Percentiles rank a stretch among this genome's conserved stretches.
These are phyloP conservation scores for Parastagonospora nodorum DNA, from an alignment of 2,329 filamentous ascomycete species.

Conservation along the genomic window DNA sequence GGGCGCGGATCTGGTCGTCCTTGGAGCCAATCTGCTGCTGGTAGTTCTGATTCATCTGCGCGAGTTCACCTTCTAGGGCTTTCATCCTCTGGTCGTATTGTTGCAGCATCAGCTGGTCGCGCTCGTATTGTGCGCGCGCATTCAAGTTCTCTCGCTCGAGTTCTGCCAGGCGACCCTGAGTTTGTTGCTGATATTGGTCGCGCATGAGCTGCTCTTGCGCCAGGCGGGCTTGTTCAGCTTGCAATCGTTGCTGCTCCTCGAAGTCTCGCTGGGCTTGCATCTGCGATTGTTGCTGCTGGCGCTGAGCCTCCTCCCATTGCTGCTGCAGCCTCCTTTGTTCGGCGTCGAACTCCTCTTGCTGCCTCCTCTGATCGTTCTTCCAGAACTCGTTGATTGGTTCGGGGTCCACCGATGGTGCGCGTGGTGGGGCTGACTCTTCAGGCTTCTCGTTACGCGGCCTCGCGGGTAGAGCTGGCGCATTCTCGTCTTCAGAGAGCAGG, in stretches of 20 bases:
- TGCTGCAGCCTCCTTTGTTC: constrained; percentile 89
- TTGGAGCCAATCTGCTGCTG: constrained; percentile 85
- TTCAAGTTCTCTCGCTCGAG: constrained; percentile 94
- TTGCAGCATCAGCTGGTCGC: constrained; percentile 95
- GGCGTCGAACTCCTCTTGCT: constrained; percentile 93
- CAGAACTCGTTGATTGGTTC: constrained; percentile 98
- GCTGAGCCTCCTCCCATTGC: constrained; percentile 80
- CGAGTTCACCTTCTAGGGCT: constrained; percentile 84
- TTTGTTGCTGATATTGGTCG: constrained; percentile 91
- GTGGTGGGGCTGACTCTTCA: constrained; percentile 64
- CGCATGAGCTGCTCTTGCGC: constrained; percentile 88
- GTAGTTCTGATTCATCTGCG: constrained; percentile 79
- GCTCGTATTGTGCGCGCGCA: constrained; percentile 91
- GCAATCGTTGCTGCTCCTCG: constrained; percentile 86
- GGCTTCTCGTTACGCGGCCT: constrained; percentile 74
- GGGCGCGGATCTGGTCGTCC: constrained; percentile 88
- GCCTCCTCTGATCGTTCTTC: constrained; percentile 88
- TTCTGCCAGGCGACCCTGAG: constrained; percentile 92
- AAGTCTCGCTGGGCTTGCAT: constrained; percentile 92
- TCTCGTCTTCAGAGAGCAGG: constrained; percentile 78
- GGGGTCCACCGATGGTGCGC: constrained; percentile 75
- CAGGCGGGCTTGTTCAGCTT: constrained; percentile 86
- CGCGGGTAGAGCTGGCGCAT: constrained; percentile 79
- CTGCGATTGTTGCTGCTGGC: constrained; percentile 80
- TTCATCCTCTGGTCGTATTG: constrained; percentile 95